These are phyloP conservation scores for Penicillium fimorum DNA, from an alignment of 495 filamentous ascomycete species.

Conservation along the genomic window DNA sequence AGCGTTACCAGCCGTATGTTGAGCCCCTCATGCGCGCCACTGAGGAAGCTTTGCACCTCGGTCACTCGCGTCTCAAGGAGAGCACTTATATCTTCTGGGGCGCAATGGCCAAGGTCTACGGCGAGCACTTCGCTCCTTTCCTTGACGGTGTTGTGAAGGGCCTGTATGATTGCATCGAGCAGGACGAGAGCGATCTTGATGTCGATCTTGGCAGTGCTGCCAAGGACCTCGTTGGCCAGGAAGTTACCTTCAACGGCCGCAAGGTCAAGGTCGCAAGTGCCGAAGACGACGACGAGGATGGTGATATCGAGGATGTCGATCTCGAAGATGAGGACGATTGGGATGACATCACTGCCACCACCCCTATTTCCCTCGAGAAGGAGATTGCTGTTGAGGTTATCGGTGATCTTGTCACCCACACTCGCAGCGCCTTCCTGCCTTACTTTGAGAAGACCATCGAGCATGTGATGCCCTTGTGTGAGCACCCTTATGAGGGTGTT, in stretches of 20 bases:
- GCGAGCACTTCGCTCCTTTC: constrained; percentile 84
- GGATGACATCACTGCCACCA: constrained; percentile 79
- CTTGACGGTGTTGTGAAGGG: constrained; percentile 81
- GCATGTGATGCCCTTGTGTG: constrained; percentile 70
- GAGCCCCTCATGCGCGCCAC: constrained; percentile 83
- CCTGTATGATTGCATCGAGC: constrained; percentile 79
- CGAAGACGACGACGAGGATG: constrained; percentile 56
- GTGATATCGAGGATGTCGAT: constrained; percentile 61
- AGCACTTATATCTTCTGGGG: constrained; percentile 97
- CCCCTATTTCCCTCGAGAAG: constrained; percentile 89
- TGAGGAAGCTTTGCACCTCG: constrained; percentile 87
- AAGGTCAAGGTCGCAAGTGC: constrained; percentile 74
- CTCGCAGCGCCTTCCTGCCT: constrained; percentile 71
- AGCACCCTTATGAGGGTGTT: constrained; percentile 91
- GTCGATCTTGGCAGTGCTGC: constrained; percentile 76
- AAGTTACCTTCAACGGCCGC: constrained; percentile 73
- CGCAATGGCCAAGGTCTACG: constrained; percentile 89
- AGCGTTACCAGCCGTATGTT: constrained; percentile 87
- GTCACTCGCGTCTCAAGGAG: constrained; percentile 85
- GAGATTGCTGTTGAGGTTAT: constrained; percentile 95
- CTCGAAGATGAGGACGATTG: constrained; percentile 77
- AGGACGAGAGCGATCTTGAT: constrained; percentile 84
- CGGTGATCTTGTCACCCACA: constrained; percentile 86
- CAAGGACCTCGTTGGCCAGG: constrained; percentile 72
- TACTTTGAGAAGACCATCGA: constrained; percentile 91